Evolutionary conservation across 768 basidiomycete genomes (phyloP).

Genomic region (Gloeopeniophorella convolvens): DNA sequence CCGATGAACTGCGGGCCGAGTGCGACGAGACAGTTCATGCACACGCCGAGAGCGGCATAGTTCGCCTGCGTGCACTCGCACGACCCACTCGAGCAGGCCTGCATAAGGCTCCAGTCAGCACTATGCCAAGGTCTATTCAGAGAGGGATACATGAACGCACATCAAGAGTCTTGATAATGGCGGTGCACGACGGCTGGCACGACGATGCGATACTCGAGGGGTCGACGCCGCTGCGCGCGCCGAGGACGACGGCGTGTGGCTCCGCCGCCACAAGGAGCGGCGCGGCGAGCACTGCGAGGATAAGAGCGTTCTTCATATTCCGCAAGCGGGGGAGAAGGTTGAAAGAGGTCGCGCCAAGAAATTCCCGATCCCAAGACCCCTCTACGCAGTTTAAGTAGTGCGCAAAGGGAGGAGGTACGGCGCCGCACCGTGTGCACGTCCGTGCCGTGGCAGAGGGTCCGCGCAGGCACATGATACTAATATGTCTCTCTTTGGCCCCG

Average conservation of each 20-base stretch:
- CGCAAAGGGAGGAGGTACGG: neutral
- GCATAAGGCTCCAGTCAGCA: no score
- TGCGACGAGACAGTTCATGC: neutral
- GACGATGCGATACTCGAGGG: neutral
- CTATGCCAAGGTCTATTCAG: neutral
- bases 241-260: neutral
- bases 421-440: neutral
- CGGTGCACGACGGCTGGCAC: conserved; percentile 1
- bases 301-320: neutral
- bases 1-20: neutral
- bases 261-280: neutral
- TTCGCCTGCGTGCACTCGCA: conserved; percentile 9
- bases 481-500: neutral
- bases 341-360: neutral
- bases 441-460: no score
- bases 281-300: neutral
- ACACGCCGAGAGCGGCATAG: neutral
- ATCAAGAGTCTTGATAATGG: neutral
- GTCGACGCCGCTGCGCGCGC: neutral
- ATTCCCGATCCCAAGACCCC: neutral
- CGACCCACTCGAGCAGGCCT: neutral
- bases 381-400: neutral
- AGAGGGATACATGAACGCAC: neutral
- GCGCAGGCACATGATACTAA: neutral
- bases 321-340: no score